Base-by-base conservation (phyloP, 768 basidiomycete species). In the Stropharia rugosoannulata region DNA sequence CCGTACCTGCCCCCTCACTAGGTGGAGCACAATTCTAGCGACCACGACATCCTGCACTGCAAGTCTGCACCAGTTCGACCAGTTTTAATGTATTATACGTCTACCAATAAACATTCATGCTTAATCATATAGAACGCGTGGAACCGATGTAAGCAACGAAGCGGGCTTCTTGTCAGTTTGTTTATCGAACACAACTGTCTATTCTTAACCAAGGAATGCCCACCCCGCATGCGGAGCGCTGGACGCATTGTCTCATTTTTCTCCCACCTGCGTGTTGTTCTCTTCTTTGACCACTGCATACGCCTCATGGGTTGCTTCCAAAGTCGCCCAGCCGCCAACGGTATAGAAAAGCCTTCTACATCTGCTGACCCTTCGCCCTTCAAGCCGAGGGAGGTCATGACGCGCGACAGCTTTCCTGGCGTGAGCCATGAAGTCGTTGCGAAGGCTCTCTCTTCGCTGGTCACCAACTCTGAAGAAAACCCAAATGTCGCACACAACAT, bases 391-490 rank as follows among this genome's bases (percentile, higher is more conserved):
- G 66, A 69, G 53, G 51, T 45, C 32, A 64, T 70, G 52, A 70
- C 73, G 22, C 72, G 71, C 27, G 57, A 67, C 46, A 70, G 73
- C 52, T 64, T 79, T 40, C 73, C 77, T 32, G 68, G 70, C 16
- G 70, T 70, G 5, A 63, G 62, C 37, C 59, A 66, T 15, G 68
- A 74, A 12, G 59, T 70, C 40, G 55, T 72, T 25, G 73, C 70
- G 3, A 60, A 53, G 13, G 74, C 70, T 0, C 68, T 80, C 11
- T 49, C 64, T 16, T 59, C 68, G 10, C 63, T 79, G 43, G 74
- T 79, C 27, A 67, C 71, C 27, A 68, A 72, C 42, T 75, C 77
- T 1, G 67, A 64, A 1, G 58, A 59, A 10, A 64, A 61, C 35
- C 38, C 60, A 2, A 64, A 73, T 46, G 66, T 73, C 9, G 55